A percentile compares a stretch with the other conserved stretches of the same genome.
phyloP scores from a whole-genome alignment of 495 filamentous ascomycete species.

The Daldinia decipiens region DNA sequence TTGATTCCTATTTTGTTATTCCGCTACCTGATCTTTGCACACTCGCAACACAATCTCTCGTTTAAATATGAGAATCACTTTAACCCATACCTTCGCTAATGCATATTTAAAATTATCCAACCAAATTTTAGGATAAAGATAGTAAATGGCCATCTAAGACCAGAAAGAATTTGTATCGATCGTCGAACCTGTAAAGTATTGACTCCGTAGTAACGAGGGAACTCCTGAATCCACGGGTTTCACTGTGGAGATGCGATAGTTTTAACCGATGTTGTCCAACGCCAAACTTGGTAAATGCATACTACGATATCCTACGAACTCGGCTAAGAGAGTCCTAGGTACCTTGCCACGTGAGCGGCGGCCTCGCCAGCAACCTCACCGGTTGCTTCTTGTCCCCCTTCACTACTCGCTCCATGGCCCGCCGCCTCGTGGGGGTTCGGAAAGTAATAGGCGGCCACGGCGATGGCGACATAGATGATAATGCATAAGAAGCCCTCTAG shows the following conservation, averaged over 20 bases:
- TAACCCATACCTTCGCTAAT: background rate
- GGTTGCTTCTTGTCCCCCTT: background rate
- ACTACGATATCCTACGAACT: background rate
- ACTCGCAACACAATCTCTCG: background rate
- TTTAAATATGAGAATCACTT: background rate
- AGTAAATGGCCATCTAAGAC: background rate
- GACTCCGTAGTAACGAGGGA: constrained; percentile 9
- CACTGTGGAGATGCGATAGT: constrained; percentile 21
- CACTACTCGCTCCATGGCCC: constrained; percentile 9
- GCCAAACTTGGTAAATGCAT: constrained; percentile 32
- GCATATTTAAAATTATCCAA: background rate
- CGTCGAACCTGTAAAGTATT: constrained; percentile 12
- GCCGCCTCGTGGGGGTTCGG: constrained; percentile 58
- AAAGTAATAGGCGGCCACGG: constrained; percentile 69
- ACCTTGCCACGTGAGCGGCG: constrained; percentile 15
- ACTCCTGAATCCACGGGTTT: constrained; percentile 17
- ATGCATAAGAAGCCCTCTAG: constrained; percentile 83
- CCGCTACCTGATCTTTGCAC: background rate
- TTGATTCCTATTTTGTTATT: background rate
- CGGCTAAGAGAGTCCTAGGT: constrained; percentile 14
- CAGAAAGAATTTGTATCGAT: constrained; percentile 15
- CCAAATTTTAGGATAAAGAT: background rate
- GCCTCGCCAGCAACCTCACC: constrained; percentile 14
- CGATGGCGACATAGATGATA: constrained; percentile 71
- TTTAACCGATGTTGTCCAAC: constrained; percentile 28